Base-by-base conservation (phyloP, 345 rosid genomes). In the Anacardium occidentale region DNA sequence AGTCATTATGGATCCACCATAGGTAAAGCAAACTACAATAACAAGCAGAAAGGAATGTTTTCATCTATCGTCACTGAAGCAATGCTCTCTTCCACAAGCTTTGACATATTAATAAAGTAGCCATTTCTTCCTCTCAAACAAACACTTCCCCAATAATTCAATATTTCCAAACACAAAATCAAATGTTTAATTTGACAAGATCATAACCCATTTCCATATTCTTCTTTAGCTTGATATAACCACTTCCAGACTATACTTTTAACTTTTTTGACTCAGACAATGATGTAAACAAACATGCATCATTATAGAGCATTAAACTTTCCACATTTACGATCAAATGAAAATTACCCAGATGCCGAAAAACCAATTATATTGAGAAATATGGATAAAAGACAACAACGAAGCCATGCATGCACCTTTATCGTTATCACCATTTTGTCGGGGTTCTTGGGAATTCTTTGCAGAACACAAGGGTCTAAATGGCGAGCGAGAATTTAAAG, bases 381-480 rank as follows among this genome's bases (percentile, higher is more conserved):
- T 9, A 0, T 13, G 7, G 37, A 22, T 14, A 15, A 65, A 10
- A 25, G 25, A 42, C 21, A 7, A 32, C 76, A 50, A 50, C 15
- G 15, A 45, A 62, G 67, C 18, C 10, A 15, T 22, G 24, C 34
- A 10, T 25, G 9, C 48, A 83, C 82, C 78, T 64, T 58, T 84
- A 26, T 68, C 78, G 71, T 69, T 51, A 50, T 82, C 82, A 45
- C 75, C 86, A 57, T 78, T 85, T 56, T 51, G 69, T 3, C 80
- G 80, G 76, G 89, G 69, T 58, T 79, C 74, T 67, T 52, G 70
- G n/a, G 89, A 59, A 20, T 77, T 76, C 50, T 66, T 67, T 44
- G 71, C 74, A 45, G 93, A 88, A 61, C 91, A 88, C 69, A 74
- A 69, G 77, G 83, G 78, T 69, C 44, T 81, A 50, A 64, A 64